Conservation (phyloP, 2,329 filamentous ascomycete species). For the Botrytis galanthina region DNA sequence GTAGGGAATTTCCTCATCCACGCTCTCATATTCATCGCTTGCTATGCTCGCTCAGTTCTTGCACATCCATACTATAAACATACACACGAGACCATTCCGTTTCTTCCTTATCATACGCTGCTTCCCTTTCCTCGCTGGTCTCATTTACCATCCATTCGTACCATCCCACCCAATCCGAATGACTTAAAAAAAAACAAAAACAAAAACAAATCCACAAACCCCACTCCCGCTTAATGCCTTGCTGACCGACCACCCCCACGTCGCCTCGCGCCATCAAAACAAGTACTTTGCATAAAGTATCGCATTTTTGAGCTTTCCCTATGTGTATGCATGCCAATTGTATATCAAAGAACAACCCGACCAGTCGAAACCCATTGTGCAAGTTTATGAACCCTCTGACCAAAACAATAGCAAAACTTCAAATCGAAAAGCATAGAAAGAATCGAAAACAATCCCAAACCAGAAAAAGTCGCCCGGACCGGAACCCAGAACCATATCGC, state of each 20-base stretch:
- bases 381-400: slow-evolving; percentile 21
- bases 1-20: not conserved
- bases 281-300: slow-evolving; percentile 12
- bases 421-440: slow-evolving; percentile 1
- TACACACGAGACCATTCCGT: slow-evolving; percentile 8
- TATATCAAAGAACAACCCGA: slow-evolving; percentile 22
- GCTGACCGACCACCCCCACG: slow-evolving; percentile 8
- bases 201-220: not conserved
- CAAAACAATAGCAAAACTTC: slow-evolving; percentile 18
- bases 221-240: slow-evolving; percentile 15
- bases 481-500: slow-evolving; percentile 26
- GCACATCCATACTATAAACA: slow-evolving; percentile 17
- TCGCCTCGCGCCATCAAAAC: slow-evolving; percentile 16
- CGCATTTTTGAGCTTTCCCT: slow-evolving; percentile 16
- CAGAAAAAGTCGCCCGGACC: slow-evolving; percentile 17
- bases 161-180: not conserved
- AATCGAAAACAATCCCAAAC: slow-evolving; percentile 24
- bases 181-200: not conserved
- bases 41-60: not conserved
- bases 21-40: slow-evolving; percentile 6
- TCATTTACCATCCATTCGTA: slow-evolving; percentile 17
- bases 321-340: slow-evolving; percentile 22
- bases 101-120: slow-evolving; percentile 8
- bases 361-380: slow-evolving; percentile 19
- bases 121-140: slow-evolving; percentile 11